phyloP scores from a whole-genome alignment of 306 rosid genomes.

The Casuarina equisetifolia region DNA sequence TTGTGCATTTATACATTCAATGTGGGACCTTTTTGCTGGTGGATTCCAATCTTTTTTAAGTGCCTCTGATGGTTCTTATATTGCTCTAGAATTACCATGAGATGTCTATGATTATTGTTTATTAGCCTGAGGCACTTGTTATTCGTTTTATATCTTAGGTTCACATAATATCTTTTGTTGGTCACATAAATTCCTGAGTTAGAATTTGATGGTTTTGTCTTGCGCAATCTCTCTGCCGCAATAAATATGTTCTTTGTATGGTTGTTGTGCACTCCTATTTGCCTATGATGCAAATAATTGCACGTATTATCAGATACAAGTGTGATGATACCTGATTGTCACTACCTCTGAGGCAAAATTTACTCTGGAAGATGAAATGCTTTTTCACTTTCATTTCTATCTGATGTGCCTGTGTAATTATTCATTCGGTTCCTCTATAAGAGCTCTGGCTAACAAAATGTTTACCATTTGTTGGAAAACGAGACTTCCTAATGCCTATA shows the following conservation, averaged over 20 bases:
- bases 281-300: constrained; percentile 63
- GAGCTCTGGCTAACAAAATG: no score
- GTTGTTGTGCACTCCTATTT: not conserved
- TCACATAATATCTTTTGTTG: constrained; percentile 12
- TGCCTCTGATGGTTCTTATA: not conserved
- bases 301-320: constrained; percentile 49
- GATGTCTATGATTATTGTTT: not conserved
- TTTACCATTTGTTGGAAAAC: no score
- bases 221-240: constrained; percentile 74
- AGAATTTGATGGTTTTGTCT: constrained; percentile 55
- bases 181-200: constrained; percentile 51
- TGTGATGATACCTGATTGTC: constrained; percentile 74
- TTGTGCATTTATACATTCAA: not conserved
- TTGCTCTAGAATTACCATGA: not conserved
- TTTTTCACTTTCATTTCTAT: no score
- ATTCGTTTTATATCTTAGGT: no score
- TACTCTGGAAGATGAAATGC: no score
- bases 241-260: not conserved
- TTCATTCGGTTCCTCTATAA: no score
- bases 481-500: no score
- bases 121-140: not conserved
- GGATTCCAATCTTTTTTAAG: not conserved
- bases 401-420: no score
- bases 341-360: constrained; percentile 59
- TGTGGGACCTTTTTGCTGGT: not conserved